Conservation (phyloP, 768 basidiomycete genomes). For the Lactarius sp. region DNA sequence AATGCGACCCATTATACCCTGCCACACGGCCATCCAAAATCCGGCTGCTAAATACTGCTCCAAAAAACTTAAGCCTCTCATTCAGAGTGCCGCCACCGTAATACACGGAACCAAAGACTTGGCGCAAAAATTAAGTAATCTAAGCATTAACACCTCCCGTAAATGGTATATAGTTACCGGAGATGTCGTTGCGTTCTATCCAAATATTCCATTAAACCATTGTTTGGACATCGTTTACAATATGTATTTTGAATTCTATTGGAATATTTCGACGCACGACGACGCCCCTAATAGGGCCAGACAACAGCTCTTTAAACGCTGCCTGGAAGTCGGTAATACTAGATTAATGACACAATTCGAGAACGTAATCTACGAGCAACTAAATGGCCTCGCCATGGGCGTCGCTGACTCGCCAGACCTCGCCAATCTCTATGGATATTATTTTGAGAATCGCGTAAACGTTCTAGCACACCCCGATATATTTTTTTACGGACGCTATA, state of each 20-base stretch:
- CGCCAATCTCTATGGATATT: too few species aligned
- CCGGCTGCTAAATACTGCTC: not conserved
- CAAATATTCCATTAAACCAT: not conserved
- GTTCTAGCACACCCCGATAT: too few species aligned
- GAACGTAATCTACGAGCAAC: too few species aligned
- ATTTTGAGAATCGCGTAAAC: too few species aligned
- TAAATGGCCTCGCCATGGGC: too few species aligned
- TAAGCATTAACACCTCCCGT: not conserved
- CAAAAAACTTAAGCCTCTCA: not conserved
- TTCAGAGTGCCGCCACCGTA: not conserved
- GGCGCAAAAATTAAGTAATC: not conserved
- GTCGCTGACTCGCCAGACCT: too few species aligned
- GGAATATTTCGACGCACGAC: too few species aligned
- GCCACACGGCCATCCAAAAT: not conserved
- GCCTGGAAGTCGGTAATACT: too few species aligned
- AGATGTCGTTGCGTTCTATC: not conserved
- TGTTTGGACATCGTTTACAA: not conserved
- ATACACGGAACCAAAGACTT: not conserved
- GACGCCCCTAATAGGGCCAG: too few species aligned
- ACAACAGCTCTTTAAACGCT: too few species aligned
- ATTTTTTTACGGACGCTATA: too few species aligned
- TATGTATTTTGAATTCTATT: not conserved
- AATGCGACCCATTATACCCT: not conserved
- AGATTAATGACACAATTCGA: too few species aligned
- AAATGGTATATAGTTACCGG: not conserved